Evolutionary conservation across 2,329 filamentous ascomycete genomes (phyloP).

Genomic region (Emmonsiellopsis sp.): DNA sequence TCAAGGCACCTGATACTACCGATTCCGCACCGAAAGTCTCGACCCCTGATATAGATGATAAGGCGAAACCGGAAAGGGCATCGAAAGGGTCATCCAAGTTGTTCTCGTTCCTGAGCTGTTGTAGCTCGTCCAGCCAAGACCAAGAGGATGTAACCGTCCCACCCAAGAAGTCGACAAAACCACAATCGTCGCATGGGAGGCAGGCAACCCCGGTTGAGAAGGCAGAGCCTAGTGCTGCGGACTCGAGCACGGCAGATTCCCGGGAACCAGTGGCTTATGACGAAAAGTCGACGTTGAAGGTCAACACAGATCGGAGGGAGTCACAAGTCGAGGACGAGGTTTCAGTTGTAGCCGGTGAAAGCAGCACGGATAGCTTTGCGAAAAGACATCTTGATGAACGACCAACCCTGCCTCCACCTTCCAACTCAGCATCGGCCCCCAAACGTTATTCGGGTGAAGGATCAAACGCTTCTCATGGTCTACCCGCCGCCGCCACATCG

Average conservation of each 20-base stretch:
- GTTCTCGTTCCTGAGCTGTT: constrained; percentile 41
- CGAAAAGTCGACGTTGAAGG: constrained; percentile 28
- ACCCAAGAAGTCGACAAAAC: constrained; percentile 36
- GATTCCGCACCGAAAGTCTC: constrained; percentile 23
- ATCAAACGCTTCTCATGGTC: background rate
- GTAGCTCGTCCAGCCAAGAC: constrained; percentile 37
- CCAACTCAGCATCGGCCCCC: background rate
- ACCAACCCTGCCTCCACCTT: background rate
- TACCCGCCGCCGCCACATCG: background rate
- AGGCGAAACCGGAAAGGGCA: constrained; percentile 30
- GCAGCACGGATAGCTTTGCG: background rate
- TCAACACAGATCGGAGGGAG: constrained; percentile 19
- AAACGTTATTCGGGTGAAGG: background rate
- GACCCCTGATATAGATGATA: constrained; percentile 21
- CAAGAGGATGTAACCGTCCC: constrained; percentile 34
- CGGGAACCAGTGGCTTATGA: constrained; percentile 28
- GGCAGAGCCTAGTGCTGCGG: constrained; percentile 25
- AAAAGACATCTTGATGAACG: background rate
- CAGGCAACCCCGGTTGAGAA: constrained; percentile 30
- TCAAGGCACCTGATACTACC: constrained; percentile 22
- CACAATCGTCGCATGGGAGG: constrained; percentile 25
- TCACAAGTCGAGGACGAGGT: constrained; percentile 19
- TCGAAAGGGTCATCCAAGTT: constrained; percentile 29
- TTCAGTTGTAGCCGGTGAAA: constrained; percentile 12
- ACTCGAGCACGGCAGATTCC: constrained; percentile 31